Evolutionary conservation across 805 yeast species (phyloP).

Genomic region (Myxozyma neotropica): DNA sequence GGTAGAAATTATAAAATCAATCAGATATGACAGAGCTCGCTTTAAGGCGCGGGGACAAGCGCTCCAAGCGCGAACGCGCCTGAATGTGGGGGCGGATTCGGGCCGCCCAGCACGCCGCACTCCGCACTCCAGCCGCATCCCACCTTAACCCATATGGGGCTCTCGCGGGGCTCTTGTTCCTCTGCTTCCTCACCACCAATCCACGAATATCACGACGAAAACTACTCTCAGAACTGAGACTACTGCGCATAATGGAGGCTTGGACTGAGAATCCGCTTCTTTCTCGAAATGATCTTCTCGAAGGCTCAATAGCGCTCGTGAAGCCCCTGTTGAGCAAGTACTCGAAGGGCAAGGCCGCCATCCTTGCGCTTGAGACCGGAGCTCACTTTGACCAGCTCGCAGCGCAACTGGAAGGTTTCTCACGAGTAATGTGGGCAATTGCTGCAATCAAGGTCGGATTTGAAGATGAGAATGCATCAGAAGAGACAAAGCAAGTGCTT

Average conservation of each 20-base stretch:
- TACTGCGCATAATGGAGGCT: neutral
- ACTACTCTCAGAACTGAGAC: too few relatives aligned
- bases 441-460: conserved; percentile 40
- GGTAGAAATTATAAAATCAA: too few relatives aligned
- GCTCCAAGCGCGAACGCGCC: neutral
- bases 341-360: conserved; percentile 7
- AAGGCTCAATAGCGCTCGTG: conserved; percentile 7
- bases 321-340: conserved; percentile 15
- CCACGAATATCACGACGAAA: too few relatives aligned
- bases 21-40: too few relatives aligned
- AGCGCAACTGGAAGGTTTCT: conserved; percentile 41
- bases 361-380: conserved; percentile 36
- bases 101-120: conserved; percentile 9
- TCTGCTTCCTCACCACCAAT: too few relatives aligned
- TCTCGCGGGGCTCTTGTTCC: neutral
- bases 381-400: conserved; percentile 39
- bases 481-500: neutral
- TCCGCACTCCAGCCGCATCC: neutral
- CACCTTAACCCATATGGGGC: neutral
- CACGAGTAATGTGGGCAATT: conserved; percentile 43
- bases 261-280: conserved; percentile 7
- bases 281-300: conserved; percentile 7
- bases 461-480: conserved; percentile 36
- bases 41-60: too few relatives aligned
- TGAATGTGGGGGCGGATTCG: neutral